A percentile compares a stretch with the other conserved stretches of the same genome.
phyloP scores from a whole-genome alignment of 1,139 yeast species.

The Yamadazyma sp. region DNA sequence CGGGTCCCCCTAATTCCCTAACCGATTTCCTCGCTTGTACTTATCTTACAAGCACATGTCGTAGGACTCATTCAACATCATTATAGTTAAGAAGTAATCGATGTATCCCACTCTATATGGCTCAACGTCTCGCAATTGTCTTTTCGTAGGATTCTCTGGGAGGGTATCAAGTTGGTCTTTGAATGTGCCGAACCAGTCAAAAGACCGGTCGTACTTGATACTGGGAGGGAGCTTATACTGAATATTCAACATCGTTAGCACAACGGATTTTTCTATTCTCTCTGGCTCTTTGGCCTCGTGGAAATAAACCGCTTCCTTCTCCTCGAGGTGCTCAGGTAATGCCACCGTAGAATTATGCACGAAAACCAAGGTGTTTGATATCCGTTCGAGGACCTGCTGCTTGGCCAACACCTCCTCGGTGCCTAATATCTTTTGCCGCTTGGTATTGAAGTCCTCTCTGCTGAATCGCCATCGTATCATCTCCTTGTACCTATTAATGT shows the following conservation, averaged over 20 bases:
- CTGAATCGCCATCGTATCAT: conserved; percentile 27
- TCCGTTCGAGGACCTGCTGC: conserved; percentile 20
- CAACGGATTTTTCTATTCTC: conserved; percentile 27
- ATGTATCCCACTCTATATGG: conserved; percentile 13
- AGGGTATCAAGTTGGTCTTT: conserved; percentile 10
- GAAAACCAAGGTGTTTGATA: conserved; percentile 37
- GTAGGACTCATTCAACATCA: conserved; percentile 36
- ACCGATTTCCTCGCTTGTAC: too few relatives aligned
- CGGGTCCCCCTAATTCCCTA: too few relatives aligned
- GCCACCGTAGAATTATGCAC: conserved; percentile 40
- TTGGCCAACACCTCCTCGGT: conserved; percentile 8
- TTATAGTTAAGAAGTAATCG: conserved; percentile 28
- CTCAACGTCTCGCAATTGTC: conserved; percentile 11
- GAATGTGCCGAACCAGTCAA: conserved; percentile 26
- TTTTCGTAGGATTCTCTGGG: conserved; percentile 12
- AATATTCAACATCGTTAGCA: conserved; percentile 33
- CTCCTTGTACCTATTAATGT: conserved; percentile 18
- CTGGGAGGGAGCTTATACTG: conserved; percentile 27
- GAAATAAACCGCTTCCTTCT: conserved; percentile 13
- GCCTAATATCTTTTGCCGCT: conserved; percentile 17
- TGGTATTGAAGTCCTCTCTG: conserved; percentile 21
- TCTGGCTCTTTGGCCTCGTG: conserved; percentile 21
- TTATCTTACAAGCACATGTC: conserved; percentile 26
- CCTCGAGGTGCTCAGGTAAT: conserved; percentile 13
- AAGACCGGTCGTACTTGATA: conserved; percentile 31